A percentile compares a stretch with the other conserved stretches of the same genome.
These are phyloP conservation scores for Epichloe bromicola DNA, from an alignment of 2,329 filamentous ascomycete species.

Conservation along the genomic window DNA sequence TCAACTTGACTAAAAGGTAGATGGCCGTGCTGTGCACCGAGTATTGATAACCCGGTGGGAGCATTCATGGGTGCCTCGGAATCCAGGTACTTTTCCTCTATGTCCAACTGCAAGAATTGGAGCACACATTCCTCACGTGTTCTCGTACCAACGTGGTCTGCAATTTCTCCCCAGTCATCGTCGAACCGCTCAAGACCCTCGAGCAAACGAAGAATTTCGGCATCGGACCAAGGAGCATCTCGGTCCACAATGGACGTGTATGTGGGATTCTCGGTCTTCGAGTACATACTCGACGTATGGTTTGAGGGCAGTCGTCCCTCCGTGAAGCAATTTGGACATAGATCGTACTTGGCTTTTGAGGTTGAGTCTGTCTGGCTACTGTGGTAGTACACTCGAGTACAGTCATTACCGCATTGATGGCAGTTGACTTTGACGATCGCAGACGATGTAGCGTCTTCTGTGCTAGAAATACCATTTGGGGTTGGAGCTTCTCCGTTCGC, in stretches of 20 bases:
- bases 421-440: slow-evolving; percentile 64
- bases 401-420: slow-evolving; percentile 85
- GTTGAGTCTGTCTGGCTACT: slow-evolving; percentile 42
- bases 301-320: slow-evolving; percentile 73
- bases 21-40: slow-evolving; percentile 63
- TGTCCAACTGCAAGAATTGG: slow-evolving; percentile 91
- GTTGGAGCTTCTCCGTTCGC: slow-evolving; percentile 60
- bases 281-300: slow-evolving; percentile 68
- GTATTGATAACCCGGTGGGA: slow-evolving; percentile 47
- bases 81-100: slow-evolving; percentile 94
- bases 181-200: slow-evolving; percentile 89
- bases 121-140: slow-evolving; percentile 93
- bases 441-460: slow-evolving; percentile 51
- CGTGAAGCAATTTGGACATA: slow-evolving; percentile 84
- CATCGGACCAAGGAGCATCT: slow-evolving; percentile 82
- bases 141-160: slow-evolving; percentile 81
- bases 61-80: slow-evolving; percentile 44
- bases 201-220: slow-evolving; percentile 75
- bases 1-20: slow-evolving; percentile 86
- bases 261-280: slow-evolving; percentile 76
- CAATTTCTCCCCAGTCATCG: slow-evolving; percentile 88
- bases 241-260: slow-evolving; percentile 69
- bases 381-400: slow-evolving; percentile 52
- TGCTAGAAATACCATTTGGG: slow-evolving; percentile 49
- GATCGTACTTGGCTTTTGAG: slow-evolving; percentile 63